Percentiles rank a stretch among this genome's conserved stretches.
Conservation (phyloP, 495 filamentous ascomycete species). For the Hypoxylon rickii region DNA sequence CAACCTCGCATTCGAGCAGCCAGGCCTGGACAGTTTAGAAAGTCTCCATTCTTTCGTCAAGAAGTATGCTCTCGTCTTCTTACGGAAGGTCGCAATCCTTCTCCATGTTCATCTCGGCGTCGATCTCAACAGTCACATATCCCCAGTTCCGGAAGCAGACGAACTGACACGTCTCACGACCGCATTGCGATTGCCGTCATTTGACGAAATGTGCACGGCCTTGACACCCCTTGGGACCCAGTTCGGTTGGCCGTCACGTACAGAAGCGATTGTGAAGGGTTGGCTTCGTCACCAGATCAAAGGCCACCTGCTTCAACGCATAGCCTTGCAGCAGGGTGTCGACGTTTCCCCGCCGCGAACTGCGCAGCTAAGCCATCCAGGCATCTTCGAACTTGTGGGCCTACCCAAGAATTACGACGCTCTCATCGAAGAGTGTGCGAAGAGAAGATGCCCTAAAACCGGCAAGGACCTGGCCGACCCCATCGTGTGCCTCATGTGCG, state of each 20-base stretch:
- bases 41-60: conserved; percentile 57
- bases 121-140: conserved; percentile 78
- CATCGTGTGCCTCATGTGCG: conserved; percentile 91
- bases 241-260: conserved; percentile 47
- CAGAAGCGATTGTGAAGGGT: conserved; percentile 59
- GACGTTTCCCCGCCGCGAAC: conserved; percentile 36
- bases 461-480: conserved; percentile 90
- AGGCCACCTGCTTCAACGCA: conserved; percentile 23
- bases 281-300: conserved; percentile 74
- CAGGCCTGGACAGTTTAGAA: conserved; percentile 46
- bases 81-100: conserved; percentile 83
- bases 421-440: conserved; percentile 89
- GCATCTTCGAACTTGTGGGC: conserved; percentile 91
- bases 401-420: conserved; percentile 89
- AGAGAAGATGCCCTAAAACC: conserved; percentile 81
- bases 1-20: conserved; percentile 50
- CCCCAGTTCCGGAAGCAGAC: conserved; percentile 64
- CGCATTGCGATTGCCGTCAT: conserved; percentile 71
- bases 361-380: conserved; percentile 73
- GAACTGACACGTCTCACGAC: conserved; percentile 84
- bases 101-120: conserved; percentile 87
- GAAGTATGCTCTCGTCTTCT: conserved; percentile 85
- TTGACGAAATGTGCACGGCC: conserved; percentile 74
- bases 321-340: conserved; percentile 6
- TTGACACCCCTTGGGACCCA: conserved; percentile 47